Percentiles rank a stretch among this genome's conserved stretches.
Evolutionary conservation across 768 basidiomycete species (phyloP).

Genomic region (Tephrocybe sp.): DNA sequence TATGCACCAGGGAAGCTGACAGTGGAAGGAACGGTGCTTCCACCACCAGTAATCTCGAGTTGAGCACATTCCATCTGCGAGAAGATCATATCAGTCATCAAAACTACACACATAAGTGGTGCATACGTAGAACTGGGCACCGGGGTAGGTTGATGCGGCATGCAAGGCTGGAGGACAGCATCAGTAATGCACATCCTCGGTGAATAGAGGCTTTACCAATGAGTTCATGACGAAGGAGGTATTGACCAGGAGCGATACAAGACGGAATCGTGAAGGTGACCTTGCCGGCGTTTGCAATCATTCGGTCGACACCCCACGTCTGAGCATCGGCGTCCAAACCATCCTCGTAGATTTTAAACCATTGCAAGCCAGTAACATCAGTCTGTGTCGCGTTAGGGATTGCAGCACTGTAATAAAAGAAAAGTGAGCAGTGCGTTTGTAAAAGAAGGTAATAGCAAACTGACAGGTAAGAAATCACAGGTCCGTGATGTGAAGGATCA

Average conservation of each 20-base stretch:
- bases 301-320: conserved; percentile 46
- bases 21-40: conserved; percentile 39
- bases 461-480: conserved; percentile 51
- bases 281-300: conserved; percentile 50
- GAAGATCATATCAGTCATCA: not conserved
- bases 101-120: not conserved
- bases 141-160: conserved; percentile 45
- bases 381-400: conserved; percentile 45
- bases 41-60: conserved; percentile 44
- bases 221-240: conserved; percentile 49
- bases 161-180: conserved; percentile 36
- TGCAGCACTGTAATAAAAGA: conserved; percentile 36
- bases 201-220: conserved; percentile 37
- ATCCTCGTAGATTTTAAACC: conserved; percentile 58
- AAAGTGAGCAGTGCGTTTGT: not conserved
- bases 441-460: conserved; percentile 14
- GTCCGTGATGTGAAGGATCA: conserved; percentile 53
- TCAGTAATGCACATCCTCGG: not conserved
- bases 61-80: conserved; percentile 49
- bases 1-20: conserved; percentile 52
- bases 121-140: conserved; percentile 57
- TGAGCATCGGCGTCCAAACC: conserved; percentile 30
- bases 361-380: conserved; percentile 45
- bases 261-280: conserved; percentile 45
- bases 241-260: conserved; percentile 47